A percentile compares a stretch with the other conserved stretches of the same genome.
Evolutionary conservation across 257 asterid species (phyloP).

Genomic region (Solanum tacnaense): DNA sequence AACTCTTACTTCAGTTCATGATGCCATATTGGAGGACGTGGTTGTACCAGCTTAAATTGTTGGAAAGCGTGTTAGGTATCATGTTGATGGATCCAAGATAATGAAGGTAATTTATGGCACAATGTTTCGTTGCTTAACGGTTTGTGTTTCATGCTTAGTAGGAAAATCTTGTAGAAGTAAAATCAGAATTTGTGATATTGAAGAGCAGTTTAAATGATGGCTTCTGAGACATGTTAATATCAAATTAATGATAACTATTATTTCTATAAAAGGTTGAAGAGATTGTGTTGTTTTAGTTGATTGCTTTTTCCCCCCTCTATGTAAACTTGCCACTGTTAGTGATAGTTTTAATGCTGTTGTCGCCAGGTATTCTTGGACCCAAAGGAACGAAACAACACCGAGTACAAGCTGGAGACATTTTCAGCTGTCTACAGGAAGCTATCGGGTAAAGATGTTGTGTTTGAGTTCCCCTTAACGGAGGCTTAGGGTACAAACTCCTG

Average conservation of each 20-base stretch:
- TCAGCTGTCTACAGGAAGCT: constrained; percentile 36
- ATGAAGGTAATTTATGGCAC: constrained; percentile 35
- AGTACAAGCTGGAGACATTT: constrained; percentile 29
- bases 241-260: no score
- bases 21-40: constrained; percentile 61
- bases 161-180: no score
- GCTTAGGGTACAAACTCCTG: not conserved
- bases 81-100: constrained; percentile 58
- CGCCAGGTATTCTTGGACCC: not conserved
- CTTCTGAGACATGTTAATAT: no score
- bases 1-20: constrained; percentile 67
- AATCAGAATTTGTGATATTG: no score
- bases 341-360: no score
- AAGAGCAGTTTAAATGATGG: no score
- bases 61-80: constrained; percentile 49
- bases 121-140: no score
- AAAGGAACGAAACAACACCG: not conserved
- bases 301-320: no score
- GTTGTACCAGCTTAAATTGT: constrained; percentile 67
- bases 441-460: constrained; percentile 37
- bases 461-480: constrained; percentile 23
- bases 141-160: no score
- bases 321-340: no score
- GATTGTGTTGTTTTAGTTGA: no score
- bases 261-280: no score